Percentiles rank a stretch among this genome's conserved stretches.
Conservation (phyloP, 202 grass and related monocot species). For the Zizania palustris region DNA sequence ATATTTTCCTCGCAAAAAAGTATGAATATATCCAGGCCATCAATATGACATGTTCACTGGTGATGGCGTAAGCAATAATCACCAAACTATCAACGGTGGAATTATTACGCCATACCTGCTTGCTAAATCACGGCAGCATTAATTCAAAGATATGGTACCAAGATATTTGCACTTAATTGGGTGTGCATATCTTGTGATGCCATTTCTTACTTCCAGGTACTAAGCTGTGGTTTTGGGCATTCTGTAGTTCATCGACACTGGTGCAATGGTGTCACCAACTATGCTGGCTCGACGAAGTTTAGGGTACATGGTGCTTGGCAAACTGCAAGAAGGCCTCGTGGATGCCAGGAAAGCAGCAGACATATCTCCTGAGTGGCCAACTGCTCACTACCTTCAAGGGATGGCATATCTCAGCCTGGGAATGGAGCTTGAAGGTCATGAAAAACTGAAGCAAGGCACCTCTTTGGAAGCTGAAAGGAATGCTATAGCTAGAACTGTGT, state of each 20-base stretch:
- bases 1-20: no score
- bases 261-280: conserved; percentile 60
- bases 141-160: no score
- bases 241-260: conserved; percentile 66
- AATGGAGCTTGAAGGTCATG: conserved; percentile 62
- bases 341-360: conserved; percentile 67
- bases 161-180: no score
- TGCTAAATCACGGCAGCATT: no score
- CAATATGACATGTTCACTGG: no score
- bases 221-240: conserved; percentile 16
- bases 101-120: no score
- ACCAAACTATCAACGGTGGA: no score
- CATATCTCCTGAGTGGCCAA: conserved; percentile 66
- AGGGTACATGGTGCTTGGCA: conserved; percentile 50
- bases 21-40: no score
- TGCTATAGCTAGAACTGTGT: conserved; percentile 60
- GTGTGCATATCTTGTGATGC: no score
- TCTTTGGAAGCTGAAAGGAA: conserved; percentile 61
- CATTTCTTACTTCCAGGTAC: not conserved
- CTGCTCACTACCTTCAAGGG: conserved; percentile 61
- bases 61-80: no score
- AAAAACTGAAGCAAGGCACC: conserved; percentile 56
- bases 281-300: conserved; percentile 65
- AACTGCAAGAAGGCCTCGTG: conserved; percentile 60
- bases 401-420: conserved; percentile 62